phyloP scores from a whole-genome alignment of 2,329 filamentous ascomycete genomes.

The Phaeosphaeriaceae sp. region DNA sequence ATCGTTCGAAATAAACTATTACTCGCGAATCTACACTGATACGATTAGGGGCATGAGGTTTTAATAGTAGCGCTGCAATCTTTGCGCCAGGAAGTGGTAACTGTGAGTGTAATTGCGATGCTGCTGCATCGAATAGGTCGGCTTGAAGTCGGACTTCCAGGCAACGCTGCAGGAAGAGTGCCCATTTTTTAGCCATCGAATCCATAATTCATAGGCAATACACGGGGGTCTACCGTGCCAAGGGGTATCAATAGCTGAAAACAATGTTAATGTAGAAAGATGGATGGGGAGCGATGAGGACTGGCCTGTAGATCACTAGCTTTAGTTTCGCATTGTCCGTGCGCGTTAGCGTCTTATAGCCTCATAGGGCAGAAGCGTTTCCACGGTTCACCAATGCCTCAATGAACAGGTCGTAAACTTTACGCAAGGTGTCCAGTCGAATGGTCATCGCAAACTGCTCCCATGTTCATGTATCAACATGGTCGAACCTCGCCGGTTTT shows the following conservation, averaged over 20 bases:
- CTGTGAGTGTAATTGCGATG: slow-evolving; percentile 39
- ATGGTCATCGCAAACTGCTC: too few species aligned
- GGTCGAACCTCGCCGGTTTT: too few species aligned
- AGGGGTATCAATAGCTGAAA: slow-evolving; percentile 17
- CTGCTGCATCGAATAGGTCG: slow-evolving; percentile 43
- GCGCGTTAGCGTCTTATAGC: neutral
- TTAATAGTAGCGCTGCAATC: slow-evolving; percentile 44
- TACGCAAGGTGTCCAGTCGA: too few species aligned
- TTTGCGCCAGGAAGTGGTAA: slow-evolving; percentile 45
- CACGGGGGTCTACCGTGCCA: slow-evolving; percentile 18
- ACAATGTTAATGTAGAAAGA: slow-evolving; percentile 24
- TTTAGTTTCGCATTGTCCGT: neutral
- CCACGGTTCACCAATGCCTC: too few species aligned
- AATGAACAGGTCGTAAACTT: too few species aligned
- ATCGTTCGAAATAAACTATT: slow-evolving; percentile 42
- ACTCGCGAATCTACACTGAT: slow-evolving; percentile 44
- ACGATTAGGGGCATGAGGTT: slow-evolving; percentile 33
- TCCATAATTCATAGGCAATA: slow-evolving; percentile 41
- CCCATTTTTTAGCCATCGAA: slow-evolving; percentile 42
- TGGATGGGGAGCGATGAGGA: slow-evolving; percentile 19
- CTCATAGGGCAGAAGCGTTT: neutral
- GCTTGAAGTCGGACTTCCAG: slow-evolving; percentile 39
- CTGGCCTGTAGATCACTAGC: slow-evolving; percentile 3
- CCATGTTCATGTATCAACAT: too few species aligned
- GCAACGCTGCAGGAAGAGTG: slow-evolving; percentile 43